Conservation (phyloP, 1,284 basidiomycete genomes). For the Veloporphyrellus conicus region DNA sequence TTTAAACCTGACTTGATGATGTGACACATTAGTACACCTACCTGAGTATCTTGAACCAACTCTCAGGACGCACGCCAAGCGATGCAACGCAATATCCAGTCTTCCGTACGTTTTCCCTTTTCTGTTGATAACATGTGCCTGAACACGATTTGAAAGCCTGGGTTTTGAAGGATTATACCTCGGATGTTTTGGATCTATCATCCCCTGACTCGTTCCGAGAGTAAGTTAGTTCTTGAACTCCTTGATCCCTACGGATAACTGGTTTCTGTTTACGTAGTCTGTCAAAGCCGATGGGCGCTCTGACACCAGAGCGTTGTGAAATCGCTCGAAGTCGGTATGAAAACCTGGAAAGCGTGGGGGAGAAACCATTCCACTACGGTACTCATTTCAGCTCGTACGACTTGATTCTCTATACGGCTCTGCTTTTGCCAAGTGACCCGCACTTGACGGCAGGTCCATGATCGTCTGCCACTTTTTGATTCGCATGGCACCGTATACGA, state of each 20-base stretch:
- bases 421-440: neutral
- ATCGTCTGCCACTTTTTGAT: constrained; percentile 95
- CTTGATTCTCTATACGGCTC: neutral
- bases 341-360: constrained; percentile 76
- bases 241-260: constrained; percentile 10
- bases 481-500: constrained; percentile 83
- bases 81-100: constrained; percentile 96
- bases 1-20: constrained; percentile 1
- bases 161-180: constrained; percentile 85
- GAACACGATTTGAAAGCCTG: constrained; percentile 51
- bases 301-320: constrained; percentile 69
- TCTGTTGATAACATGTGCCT: neutral
- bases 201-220: constrained; percentile 71
- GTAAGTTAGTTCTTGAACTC: constrained; percentile 40
- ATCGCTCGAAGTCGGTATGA: constrained; percentile 73
- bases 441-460: constrained; percentile 58
- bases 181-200: constrained; percentile 67
- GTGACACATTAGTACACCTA: constrained; percentile 71
- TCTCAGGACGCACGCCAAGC: constrained; percentile 86
- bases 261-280: constrained; percentile 43
- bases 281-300: constrained; percentile 87
- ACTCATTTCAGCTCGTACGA: constrained; percentile 84
- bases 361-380: constrained; percentile 88
- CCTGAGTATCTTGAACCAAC: constrained; percentile 80
- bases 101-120: constrained; percentile 68